Evolutionary conservation across 352 stramenopile genomes (phyloP).

Genomic region (Thraustochytrium sp.): DNA sequence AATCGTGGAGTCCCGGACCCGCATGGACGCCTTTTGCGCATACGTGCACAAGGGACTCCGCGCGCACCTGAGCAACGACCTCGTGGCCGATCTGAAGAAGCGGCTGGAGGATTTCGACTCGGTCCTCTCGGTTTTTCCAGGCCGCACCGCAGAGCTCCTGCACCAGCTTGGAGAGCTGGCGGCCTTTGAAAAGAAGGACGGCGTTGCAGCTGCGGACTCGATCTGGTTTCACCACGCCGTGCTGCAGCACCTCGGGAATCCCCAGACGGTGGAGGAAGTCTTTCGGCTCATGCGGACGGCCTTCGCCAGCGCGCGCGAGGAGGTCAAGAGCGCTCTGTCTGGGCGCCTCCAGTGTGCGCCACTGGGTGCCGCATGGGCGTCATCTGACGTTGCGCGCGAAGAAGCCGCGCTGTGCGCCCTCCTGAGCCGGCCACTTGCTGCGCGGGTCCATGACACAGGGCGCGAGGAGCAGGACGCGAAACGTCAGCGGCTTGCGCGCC

Average conservation of each 20-base stretch:
- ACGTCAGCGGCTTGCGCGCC: neutral
- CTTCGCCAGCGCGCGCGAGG: neutral
- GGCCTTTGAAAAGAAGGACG: neutral
- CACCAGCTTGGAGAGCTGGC: neutral
- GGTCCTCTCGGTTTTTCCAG: no score
- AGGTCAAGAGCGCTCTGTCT: no score
- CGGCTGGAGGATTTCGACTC: no score
- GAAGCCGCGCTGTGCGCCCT: neutral
- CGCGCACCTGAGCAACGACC: no score
- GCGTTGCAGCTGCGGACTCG: slow-evolving; percentile 1
- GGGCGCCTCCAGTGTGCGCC: no score
- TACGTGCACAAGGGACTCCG: no score
- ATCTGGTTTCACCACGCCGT: slow-evolving; percentile 33
- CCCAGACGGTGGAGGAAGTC: neutral
- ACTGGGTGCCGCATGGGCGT: no score
- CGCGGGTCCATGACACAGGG: neutral
- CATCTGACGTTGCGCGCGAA: neutral
- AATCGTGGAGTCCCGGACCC: no score
- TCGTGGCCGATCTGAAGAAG: no score
- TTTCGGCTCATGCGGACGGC: neutral
- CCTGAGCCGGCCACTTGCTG: neutral
- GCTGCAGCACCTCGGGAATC: neutral
- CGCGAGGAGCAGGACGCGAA: neutral
- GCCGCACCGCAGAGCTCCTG: no score
- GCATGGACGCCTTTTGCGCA: no score